phyloP scores from a whole-genome alignment of 768 basidiomycete species.

The Hirschioporus abietinus region DNA sequence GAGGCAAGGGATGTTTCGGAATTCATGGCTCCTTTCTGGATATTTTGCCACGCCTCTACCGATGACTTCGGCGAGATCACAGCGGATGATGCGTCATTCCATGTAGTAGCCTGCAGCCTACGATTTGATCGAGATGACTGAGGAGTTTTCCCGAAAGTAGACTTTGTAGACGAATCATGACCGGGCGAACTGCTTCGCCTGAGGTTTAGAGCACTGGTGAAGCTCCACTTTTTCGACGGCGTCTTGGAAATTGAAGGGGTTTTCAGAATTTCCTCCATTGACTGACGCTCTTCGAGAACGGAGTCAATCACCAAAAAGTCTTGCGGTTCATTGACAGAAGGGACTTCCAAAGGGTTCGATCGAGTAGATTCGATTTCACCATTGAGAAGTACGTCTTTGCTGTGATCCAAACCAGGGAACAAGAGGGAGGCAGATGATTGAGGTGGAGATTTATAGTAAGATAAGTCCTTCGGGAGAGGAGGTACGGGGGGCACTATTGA shows the following conservation, averaged over 20 bases:
- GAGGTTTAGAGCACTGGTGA: slow-evolving; percentile 79
- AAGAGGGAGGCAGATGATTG: slow-evolving; percentile 49
- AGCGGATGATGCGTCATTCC: slow-evolving; percentile 18
- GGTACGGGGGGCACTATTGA: slow-evolving; percentile 83
- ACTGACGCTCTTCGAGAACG: neutral
- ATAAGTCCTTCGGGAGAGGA: slow-evolving; percentile 85
- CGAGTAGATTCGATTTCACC: slow-evolving; percentile 46
- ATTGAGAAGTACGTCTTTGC: slow-evolving; percentile 20
- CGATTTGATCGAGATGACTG: neutral
- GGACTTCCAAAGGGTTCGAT: slow-evolving; percentile 47
- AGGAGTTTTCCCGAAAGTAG: neutral
- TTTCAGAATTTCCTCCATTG: slow-evolving; percentile 14
- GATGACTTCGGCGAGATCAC: slow-evolving; percentile 31
- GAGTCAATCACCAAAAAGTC: neutral
- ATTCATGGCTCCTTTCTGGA: slow-evolving; percentile 70
- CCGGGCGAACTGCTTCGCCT: slow-evolving; percentile 66
- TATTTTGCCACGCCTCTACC: slow-evolving; percentile 46
- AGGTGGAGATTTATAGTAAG: slow-evolving; percentile 69
- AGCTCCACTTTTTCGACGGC: slow-evolving; percentile 96
- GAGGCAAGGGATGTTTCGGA: slow-evolving; percentile 76
- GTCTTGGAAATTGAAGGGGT: slow-evolving; percentile 52
- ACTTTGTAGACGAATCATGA: slow-evolving; percentile 33
- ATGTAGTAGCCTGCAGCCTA: neutral
- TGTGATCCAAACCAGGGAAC: slow-evolving; percentile 31
- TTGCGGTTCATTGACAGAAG: slow-evolving; percentile 22